Evolutionary conservation across 768 basidiomycete genomes (phyloP).

Genomic region (Boletellus ananas): DNA sequence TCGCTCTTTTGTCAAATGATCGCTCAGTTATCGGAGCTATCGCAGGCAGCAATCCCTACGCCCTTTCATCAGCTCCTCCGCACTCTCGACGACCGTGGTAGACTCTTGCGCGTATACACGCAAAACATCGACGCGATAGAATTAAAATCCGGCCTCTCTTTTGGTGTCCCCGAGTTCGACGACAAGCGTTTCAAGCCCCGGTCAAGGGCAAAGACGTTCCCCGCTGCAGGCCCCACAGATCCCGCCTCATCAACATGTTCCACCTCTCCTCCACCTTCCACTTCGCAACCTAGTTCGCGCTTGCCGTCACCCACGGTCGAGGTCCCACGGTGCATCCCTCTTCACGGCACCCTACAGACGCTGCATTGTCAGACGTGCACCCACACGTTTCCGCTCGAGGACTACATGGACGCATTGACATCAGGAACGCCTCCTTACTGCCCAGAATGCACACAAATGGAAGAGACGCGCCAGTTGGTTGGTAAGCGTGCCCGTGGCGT

Average conservation of each 20-base stretch:
- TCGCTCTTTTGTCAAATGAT: slow-evolving; percentile 88
- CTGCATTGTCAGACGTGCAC: slow-evolving; percentile 82
- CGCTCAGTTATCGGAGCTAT: slow-evolving; percentile 70
- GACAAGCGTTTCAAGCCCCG: slow-evolving; percentile 53
- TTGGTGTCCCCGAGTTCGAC: slow-evolving; percentile 74
- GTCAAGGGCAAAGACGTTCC: slow-evolving; percentile 40
- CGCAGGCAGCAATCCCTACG: slow-evolving; percentile 71
- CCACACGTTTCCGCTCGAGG: slow-evolving; percentile 60
- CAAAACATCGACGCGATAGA: slow-evolving; percentile 94
- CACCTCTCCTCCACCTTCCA: slow-evolving; percentile 14
- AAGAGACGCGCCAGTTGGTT: slow-evolving; percentile 63
- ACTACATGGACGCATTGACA: slow-evolving; percentile 56
- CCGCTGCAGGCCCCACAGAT: slow-evolving; percentile 13
- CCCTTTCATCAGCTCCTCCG: slow-evolving; percentile 76
- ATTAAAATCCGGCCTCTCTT: slow-evolving; percentile 78
- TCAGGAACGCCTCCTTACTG: slow-evolving; percentile 69
- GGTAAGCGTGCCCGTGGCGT: slow-evolving; percentile 79
- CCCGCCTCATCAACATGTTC: slow-evolving; percentile 7
- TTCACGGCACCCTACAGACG: slow-evolving; percentile 80
- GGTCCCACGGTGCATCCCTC: slow-evolving; percentile 79
- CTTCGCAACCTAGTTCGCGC: slow-evolving; percentile 31
- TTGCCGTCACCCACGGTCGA: slow-evolving; percentile 52
- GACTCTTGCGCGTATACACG: slow-evolving; percentile 82
- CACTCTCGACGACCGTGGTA: slow-evolving; percentile 67
- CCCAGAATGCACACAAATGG: slow-evolving; percentile 70